Conservation (phyloP, 148 eudicot species). For the Gaultheria prostrata region DNA sequence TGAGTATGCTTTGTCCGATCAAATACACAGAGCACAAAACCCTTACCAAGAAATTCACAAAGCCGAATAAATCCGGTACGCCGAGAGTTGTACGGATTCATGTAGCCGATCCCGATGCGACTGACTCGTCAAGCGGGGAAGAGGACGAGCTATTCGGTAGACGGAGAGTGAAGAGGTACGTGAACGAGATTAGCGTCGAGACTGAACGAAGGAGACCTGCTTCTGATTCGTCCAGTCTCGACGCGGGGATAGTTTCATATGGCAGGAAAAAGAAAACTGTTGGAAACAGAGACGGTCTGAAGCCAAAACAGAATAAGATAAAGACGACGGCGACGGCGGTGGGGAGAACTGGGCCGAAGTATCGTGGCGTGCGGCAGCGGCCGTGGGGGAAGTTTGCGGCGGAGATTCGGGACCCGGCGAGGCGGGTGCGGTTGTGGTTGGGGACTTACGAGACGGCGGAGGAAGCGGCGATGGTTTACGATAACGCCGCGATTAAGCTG, state of each 20-base stretch:
- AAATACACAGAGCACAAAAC: slow-evolving; percentile 58
- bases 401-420: slow-evolving; percentile 82
- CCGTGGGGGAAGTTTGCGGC: slow-evolving; percentile 99
- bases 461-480: slow-evolving; percentile 92
- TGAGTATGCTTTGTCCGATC: slow-evolving; percentile 40
- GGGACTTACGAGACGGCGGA: slow-evolving; percentile 90
- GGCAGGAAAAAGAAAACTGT: slow-evolving; percentile 1
- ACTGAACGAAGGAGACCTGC: slow-evolving; percentile 10
- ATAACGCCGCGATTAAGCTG: slow-evolving; percentile 79
- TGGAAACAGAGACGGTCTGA: background rate
- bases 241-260: slow-evolving; percentile 25
- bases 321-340: slow-evolving; percentile 26
- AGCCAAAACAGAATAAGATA: slow-evolving; percentile 15
- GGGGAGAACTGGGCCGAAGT: slow-evolving; percentile 42
- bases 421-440: slow-evolving; percentile 69
- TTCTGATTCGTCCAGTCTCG: background rate
- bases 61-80: slow-evolving; percentile 11
- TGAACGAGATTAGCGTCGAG: slow-evolving; percentile 49
- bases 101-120: slow-evolving; percentile 64
- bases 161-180: slow-evolving; percentile 52
- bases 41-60: slow-evolving; percentile 25
- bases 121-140: slow-evolving; percentile 74
- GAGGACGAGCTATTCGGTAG: slow-evolving; percentile 52
- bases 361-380: slow-evolving; percentile 74
- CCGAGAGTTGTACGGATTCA: slow-evolving; percentile 47